Percentiles rank a stretch among this genome's conserved stretches.
Evolutionary conservation across 345 rosid genomes (phyloP).

Genomic region (Populus deltoides): DNA sequence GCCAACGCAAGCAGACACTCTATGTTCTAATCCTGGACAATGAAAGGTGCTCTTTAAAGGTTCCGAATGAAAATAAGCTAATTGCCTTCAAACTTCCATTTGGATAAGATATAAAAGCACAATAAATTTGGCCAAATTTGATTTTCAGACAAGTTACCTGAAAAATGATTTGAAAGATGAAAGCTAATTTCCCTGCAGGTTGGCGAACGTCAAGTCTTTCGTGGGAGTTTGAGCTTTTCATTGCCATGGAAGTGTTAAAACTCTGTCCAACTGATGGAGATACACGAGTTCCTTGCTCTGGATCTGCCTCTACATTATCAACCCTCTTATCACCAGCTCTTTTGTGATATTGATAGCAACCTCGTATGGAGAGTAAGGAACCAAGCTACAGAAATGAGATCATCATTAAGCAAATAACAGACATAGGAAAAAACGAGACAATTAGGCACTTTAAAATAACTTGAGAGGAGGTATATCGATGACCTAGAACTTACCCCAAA

Average conservation of each 20-base stretch:
- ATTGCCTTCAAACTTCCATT: not conserved
- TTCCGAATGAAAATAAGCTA: not conserved
- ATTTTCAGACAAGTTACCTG: conserved; percentile 50
- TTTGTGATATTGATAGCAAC: conserved; percentile 69
- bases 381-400: conserved; percentile 54
- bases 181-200: conserved; percentile 60
- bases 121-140: not conserved
- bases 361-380: conserved; percentile 59
- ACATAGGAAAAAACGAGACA: not conserved
- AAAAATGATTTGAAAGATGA: conserved; percentile 72
- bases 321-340: conserved; percentile 62
- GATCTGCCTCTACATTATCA: conserved; percentile 62
- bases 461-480: not conserved
- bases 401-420: not conserved
- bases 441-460: not conserved
- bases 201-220: conserved; percentile 30
- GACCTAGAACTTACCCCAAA: conserved; percentile 62
- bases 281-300: conserved; percentile 49
- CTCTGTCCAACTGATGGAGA: conserved; percentile 19
- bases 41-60: not conserved
- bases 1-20: not conserved
- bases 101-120: not conserved
- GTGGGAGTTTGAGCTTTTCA: conserved; percentile 32
- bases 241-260: conserved; percentile 19
- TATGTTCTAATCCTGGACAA: not conserved